Evolutionary conservation across 1,284 basidiomycete genomes (phyloP).

Genomic region (Takashimella koratensis): DNA sequence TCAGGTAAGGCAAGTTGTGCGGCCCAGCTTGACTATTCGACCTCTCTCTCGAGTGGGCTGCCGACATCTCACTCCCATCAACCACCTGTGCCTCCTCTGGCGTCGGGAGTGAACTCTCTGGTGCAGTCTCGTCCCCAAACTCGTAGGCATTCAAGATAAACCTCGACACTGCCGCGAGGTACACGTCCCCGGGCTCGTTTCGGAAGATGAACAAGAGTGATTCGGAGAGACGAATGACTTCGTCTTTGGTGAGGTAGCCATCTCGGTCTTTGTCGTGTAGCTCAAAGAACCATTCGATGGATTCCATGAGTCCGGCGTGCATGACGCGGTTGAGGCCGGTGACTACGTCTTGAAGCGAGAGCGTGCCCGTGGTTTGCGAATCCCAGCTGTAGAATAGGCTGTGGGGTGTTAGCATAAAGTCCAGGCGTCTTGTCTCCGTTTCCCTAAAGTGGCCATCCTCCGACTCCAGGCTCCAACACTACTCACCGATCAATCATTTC

Average conservation of each 20-base stretch:
- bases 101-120: constrained; percentile 55
- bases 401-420: constrained; percentile 66
- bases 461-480: constrained; percentile 43
- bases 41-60: constrained; percentile 55
- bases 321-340: constrained; percentile 85
- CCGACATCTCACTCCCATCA: constrained; percentile 48
- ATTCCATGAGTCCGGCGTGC: constrained; percentile 96
- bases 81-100: constrained; percentile 26
- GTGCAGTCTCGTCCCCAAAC: constrained; percentile 78
- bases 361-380: constrained; percentile 66
- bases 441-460: background rate
- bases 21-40: constrained; percentile 41
- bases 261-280: constrained; percentile 95
- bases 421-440: no score
- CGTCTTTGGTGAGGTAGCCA: constrained; percentile 90
- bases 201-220: constrained; percentile 96
- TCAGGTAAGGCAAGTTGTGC: constrained; percentile 78
- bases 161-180: constrained; percentile 88
- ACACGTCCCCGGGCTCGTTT: constrained; percentile 93
- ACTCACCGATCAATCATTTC: constrained; percentile 51
- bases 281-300: constrained; percentile 98
- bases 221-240: constrained; percentile 86
- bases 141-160: constrained; percentile 98
- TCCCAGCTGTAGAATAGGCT: constrained; percentile 92
- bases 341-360: constrained; percentile 88